Base-by-base conservation (phyloP, 495 filamentous ascomycete genomes). In the Tuber borchii region DNA sequence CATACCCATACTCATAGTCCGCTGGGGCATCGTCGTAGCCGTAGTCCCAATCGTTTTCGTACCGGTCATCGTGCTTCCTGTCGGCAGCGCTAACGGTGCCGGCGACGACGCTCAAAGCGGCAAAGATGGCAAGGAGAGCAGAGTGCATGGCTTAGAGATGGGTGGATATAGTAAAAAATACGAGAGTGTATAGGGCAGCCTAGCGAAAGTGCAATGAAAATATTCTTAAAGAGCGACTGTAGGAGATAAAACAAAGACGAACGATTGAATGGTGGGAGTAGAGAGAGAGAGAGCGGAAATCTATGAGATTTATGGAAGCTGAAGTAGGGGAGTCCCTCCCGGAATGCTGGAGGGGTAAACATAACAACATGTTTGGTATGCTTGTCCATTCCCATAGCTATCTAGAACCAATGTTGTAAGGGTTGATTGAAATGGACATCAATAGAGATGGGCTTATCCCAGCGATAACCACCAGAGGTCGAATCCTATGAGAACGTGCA, bases 1-100 rank as follows among this genome's bases (percentile, higher is more conserved):
- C 78, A 20, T 79, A 79, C 44, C 78, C 78, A n/a, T 78, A 79
- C 14, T 75, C 78, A 39, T 78, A 75, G 20, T 78, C 78, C 22
- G 77, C 78, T 0, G 72, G 69, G 43, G 73, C 69, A 20, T 75
- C 69, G 31, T 72, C 71, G 61, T 79, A 78, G 1, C 76, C 78
- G n/a, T 75, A 74, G 70, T 79, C 77, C 40, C 73, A 71, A 22
- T 79, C 78, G 40, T 71, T 71, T 7, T n/a, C 48, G 22, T 56
- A n/a, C 48, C 22, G 17, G 48, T 56, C 20, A 7, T 51, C 48
- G 6, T 51, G 5, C 19, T 51, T 51, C 48, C 69, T 42, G 76
- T 76, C 76, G 20, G 73, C 76, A 8, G 73, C 73, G 45, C 76
- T 73, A 20, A 73, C 75, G 43, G 61, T 73, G 31, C 37, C 65